Conservation (phyloP, 768 basidiomycete genomes). For the Boletus vermiculosoides region DNA sequence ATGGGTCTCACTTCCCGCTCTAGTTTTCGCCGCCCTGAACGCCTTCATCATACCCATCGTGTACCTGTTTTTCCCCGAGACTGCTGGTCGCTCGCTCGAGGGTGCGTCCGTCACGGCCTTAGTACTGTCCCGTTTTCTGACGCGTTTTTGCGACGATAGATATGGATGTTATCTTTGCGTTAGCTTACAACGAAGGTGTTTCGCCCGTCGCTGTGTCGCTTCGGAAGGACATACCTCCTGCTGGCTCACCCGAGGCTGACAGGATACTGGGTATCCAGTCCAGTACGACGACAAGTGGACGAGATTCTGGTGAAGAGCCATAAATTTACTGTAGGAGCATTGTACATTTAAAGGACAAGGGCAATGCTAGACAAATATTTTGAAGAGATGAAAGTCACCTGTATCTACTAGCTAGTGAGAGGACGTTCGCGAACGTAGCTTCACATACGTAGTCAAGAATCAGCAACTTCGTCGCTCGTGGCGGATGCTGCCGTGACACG, state of each 20-base stretch:
- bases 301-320: slow-evolving; percentile 1
- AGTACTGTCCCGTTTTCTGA: not conserved
- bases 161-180: slow-evolving; percentile 48
- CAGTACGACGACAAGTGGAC: not conserved
- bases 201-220: slow-evolving; percentile 45
- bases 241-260: slow-evolving; percentile 46
- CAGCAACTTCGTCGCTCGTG: not conserved
- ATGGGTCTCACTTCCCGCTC: not conserved
- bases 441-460: slow-evolving; percentile 4
- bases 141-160: slow-evolving; percentile 20
- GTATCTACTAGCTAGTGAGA: not conserved
- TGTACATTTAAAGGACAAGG: not conserved
- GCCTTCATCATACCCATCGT: slow-evolving; percentile 56
- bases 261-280: slow-evolving; percentile 38
- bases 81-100: slow-evolving; percentile 57
- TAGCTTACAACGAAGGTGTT: slow-evolving; percentile 43
- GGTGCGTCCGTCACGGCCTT: slow-evolving; percentile 26
- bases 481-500: slow-evolving; percentile 15
- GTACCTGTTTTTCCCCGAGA: slow-evolving; percentile 63
- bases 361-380: not conserved
- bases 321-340: not conserved
- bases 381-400: not conserved
- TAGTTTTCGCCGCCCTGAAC: slow-evolving; percentile 56
- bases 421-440: not conserved
- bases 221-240: slow-evolving; percentile 43